Evolutionary conservation across 2,329 filamentous ascomycete species (phyloP).

Genomic region (Hysterium pulicare): DNA sequence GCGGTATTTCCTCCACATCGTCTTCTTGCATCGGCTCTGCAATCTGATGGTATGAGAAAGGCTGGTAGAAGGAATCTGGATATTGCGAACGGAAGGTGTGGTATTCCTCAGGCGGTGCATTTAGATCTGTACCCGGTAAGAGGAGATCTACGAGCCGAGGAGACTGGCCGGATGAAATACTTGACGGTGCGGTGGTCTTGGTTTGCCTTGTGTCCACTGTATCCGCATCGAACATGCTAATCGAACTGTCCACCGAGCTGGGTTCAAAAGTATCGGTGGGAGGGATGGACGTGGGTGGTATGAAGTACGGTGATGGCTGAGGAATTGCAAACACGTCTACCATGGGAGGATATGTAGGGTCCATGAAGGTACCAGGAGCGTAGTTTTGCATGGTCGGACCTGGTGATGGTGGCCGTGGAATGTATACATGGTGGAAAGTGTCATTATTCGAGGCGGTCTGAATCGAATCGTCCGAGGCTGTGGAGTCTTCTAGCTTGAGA

Average conservation of each 20-base stretch:
- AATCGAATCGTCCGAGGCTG: constrained; percentile 6
- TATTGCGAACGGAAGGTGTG: constrained; percentile 31
- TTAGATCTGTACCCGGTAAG: constrained; percentile 48
- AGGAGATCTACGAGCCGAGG: constrained; percentile 49
- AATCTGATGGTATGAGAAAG: constrained; percentile 25
- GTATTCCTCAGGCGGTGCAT: constrained; percentile 39
- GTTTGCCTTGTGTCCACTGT: constrained; percentile 22
- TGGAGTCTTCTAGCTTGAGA: constrained; percentile 3
- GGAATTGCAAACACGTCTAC: constrained; percentile 13
- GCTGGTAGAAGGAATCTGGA: constrained; percentile 31
- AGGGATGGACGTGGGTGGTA: constrained; percentile 23
- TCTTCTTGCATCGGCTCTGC: constrained; percentile 39
- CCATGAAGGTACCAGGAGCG: constrained; percentile 12
- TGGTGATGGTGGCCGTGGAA: constrained; percentile 10
- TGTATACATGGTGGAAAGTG: constrained; percentile 11
- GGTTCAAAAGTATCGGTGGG: constrained; percentile 31
- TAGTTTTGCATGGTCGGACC: constrained; percentile 10
- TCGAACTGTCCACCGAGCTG: constrained; percentile 31
- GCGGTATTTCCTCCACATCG: constrained; percentile 55
- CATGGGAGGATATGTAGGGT: constrained; percentile 9
- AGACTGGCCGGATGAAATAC: constrained; percentile 44
- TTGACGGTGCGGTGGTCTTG: constrained; percentile 29
- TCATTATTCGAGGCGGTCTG: constrained; percentile 8
- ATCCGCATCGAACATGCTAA: constrained; percentile 38
- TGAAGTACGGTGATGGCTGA: constrained; percentile 19